Conservation (phyloP, 2,329 filamentous ascomycete species). For the Whalleya microplaca region DNA sequence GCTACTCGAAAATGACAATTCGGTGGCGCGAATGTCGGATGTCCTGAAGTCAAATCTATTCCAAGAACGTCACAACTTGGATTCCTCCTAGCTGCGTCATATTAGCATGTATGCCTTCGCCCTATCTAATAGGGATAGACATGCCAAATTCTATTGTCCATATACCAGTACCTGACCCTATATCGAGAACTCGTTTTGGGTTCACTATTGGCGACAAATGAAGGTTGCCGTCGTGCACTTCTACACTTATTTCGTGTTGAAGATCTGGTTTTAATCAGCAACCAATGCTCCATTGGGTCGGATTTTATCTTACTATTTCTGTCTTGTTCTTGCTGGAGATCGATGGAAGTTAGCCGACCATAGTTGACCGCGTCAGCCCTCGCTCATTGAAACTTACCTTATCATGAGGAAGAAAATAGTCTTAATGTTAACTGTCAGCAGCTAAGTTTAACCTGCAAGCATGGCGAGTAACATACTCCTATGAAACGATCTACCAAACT, state of each 20-base stretch:
- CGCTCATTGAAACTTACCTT: constrained; percentile 18
- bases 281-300: too few species aligned
- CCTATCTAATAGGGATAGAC: constrained; percentile 14
- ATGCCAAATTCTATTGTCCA: constrained; percentile 37
- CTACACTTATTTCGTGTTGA: constrained; percentile 33
- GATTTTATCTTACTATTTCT: constrained; percentile 33
- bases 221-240: constrained; percentile 34
- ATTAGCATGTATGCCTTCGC: constrained; percentile 5
- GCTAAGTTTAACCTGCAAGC: not conserved
- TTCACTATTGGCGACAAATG: constrained; percentile 33
- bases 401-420: constrained; percentile 22
- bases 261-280: constrained; percentile 16
- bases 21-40: constrained; percentile 28
- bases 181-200: constrained; percentile 33
- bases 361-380: not conserved
- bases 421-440: constrained; percentile 16
- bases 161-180: constrained; percentile 36
- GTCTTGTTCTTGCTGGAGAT: constrained; percentile 34
- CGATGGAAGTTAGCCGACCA: constrained; percentile 9
- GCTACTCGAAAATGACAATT: constrained; percentile 37
- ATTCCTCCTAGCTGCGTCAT: constrained; percentile 20
- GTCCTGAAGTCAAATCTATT: constrained; percentile 37
- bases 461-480: constrained; percentile 17
- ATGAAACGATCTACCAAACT: constrained; percentile 29
- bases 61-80: constrained; percentile 35